Base-by-base conservation (phyloP, 805 yeast genomes). In the Ogataea nitratoaversa region DNA sequence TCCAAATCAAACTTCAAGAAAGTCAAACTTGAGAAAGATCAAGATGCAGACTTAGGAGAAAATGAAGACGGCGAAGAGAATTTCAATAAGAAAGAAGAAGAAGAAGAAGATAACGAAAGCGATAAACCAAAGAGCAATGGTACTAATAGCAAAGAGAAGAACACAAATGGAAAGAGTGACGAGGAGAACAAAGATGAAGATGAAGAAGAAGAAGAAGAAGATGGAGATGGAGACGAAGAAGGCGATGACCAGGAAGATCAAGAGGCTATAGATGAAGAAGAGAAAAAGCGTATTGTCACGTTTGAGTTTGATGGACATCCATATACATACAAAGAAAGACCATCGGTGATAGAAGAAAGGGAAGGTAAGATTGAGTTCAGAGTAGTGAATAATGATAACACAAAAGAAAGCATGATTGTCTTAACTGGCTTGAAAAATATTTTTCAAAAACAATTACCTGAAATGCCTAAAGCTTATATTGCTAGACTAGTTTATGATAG, bases 401-500 rank as follows among this genome's bases (percentile, higher is more conserved):
- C 89, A 2, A 74, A 74, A 45, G 99, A 93, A 54, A 87, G 78
- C 60, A 69, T 93, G 70, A 87, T 93, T 72, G 91, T 93, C 36
- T 68, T 93, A 47, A 93, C 98, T 0, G 99, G 99, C 1, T 66
- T 93, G 47, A 93, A 93, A 64, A 93, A 91, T 59, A 91, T 93
- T 49, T 93, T 93, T 62, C 99, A 93, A 60, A 90, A 90, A 56
- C 99, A 93, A 65, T 73, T 93, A 47, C 99, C 99, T 2, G 91
- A 93, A 64, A 93, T 93, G 99, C 99, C 99, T 17, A 76, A 93
- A 46, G 98, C 93, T 58, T 93, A 93, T 64, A 93, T 93, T 56
- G 88, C 96, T 5, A 70, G 99, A 49, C 73, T 93, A 46, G 98
- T 93, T 3, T 93, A 89, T 59, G 99, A 93, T 59, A 69, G 97